These are phyloP conservation scores for Phallus indusiatus DNA, from an alignment of 768 basidiomycete genomes.

Conservation along the genomic window DNA sequence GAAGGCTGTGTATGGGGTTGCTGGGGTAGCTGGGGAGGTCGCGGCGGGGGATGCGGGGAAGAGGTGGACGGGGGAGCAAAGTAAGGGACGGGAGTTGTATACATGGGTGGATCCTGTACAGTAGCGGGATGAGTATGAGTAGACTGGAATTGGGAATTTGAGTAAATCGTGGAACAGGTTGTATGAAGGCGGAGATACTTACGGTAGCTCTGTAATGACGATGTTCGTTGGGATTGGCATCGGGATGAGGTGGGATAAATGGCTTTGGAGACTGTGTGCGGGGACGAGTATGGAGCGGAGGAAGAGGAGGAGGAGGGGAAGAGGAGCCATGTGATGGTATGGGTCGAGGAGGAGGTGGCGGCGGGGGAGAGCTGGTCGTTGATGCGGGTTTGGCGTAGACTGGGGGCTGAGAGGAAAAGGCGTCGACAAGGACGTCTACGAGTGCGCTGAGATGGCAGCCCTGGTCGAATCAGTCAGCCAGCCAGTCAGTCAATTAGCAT, in stretches of 20 bases:
- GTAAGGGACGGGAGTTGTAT: not conserved
- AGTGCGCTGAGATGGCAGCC: conserved; percentile 68
- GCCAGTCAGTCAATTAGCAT: not conserved
- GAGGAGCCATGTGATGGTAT: not conserved
- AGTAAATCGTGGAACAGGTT: not conserved
- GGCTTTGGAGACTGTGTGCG: conserved; percentile 7
- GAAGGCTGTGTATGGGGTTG: conserved; percentile 13
- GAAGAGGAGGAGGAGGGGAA: conserved; percentile 13
- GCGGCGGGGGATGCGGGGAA: conserved; percentile 19
- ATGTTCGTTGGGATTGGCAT: not conserved
- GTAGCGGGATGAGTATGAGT: not conserved
- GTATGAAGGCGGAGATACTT: not conserved
- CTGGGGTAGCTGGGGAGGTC: conserved; percentile 18
- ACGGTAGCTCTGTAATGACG: not conserved
- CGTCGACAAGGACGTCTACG: conserved; percentile 65
- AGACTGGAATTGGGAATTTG: not conserved
- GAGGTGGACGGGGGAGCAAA: conserved; percentile 13
- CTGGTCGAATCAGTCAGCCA: conserved; percentile 28
- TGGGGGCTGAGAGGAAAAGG: conserved; percentile 82
- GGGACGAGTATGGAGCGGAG: conserved; percentile 1
- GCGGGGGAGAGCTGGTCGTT: conserved; percentile 9
- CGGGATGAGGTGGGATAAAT: conserved; percentile 10
- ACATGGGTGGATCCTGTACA: not conserved
- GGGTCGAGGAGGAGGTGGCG: conserved; percentile 2
- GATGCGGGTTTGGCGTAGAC: conserved; percentile 75